phyloP scores from a whole-genome alignment of 768 basidiomycete species.

The Tephrocybe sp. region DNA sequence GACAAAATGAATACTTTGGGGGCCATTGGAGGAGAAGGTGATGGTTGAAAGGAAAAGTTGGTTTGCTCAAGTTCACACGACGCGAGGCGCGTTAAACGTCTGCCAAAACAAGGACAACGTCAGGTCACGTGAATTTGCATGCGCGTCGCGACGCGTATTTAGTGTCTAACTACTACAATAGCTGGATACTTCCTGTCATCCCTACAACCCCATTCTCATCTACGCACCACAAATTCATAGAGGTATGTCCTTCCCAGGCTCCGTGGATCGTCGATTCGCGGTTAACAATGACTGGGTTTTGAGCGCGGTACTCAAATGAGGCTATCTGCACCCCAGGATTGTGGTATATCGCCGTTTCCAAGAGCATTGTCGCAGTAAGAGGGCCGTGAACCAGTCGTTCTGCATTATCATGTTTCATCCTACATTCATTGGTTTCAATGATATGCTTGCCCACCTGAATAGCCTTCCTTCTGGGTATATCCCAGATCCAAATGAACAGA shows the following conservation, averaged over 20 bases:
- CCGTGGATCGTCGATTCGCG: conserved; percentile 46
- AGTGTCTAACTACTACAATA: conserved; percentile 4
- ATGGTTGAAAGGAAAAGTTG: conserved; percentile 10
- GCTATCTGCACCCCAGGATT: conserved; percentile 44
- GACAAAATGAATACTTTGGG: conserved; percentile 9
- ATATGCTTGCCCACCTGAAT: conserved; percentile 48
- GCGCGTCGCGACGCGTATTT: not conserved
- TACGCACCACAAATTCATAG: conserved; percentile 53
- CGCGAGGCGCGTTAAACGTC: conserved; percentile 13
- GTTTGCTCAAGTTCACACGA: conserved; percentile 5
- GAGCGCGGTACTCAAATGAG: conserved; percentile 67
- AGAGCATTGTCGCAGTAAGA: conserved; percentile 73
- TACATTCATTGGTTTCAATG: not conserved
- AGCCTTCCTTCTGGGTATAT: conserved; percentile 70
- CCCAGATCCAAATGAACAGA: conserved; percentile 80
- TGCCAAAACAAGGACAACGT: conserved; percentile 15
- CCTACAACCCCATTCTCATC: conserved; percentile 59
- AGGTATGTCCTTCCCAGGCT: conserved; percentile 34
- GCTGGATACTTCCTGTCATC: conserved; percentile 56
- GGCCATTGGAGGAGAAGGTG: conserved; percentile 13
- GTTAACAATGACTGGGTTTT: conserved; percentile 60
- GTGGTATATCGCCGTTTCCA: conserved; percentile 56
- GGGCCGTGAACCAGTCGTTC: conserved; percentile 87
- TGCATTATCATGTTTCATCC: conserved; percentile 20
- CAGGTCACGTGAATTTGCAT: conserved; percentile 9